Percentiles rank a stretch among this genome's conserved stretches.
Conservation (phyloP, 768 basidiomycete species). For the Sarcodon sp. region DNA sequence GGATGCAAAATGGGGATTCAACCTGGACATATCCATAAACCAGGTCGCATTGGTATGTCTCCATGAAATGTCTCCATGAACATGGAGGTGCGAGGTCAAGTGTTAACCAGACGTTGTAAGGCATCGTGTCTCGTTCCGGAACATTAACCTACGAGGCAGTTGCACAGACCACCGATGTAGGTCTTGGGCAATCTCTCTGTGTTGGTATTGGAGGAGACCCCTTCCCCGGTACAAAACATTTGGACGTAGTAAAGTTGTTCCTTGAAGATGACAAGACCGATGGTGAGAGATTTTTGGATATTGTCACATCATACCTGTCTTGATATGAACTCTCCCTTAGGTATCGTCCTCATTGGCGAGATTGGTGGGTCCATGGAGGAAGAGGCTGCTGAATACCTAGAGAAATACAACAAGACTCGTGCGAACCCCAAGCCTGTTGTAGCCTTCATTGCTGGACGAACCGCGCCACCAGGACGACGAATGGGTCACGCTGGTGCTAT, state of each 20-base stretch:
- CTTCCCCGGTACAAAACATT: conserved; percentile 90
- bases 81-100: background rate
- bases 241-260: conserved; percentile 94
- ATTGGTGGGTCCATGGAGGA: conserved; percentile 99
- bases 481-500: conserved; percentile 99
- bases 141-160: conserved; percentile 98
- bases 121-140: conserved; percentile 91
- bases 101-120: conserved; percentile 21
- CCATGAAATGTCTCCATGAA: background rate
- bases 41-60: conserved; percentile 81
- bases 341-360: conserved; percentile 97
- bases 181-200: conserved; percentile 92
- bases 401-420: conserved; percentile 84
- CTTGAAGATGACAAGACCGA: conserved; percentile 89
- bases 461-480: conserved; percentile 93
- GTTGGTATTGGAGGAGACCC: conserved; percentile 97
- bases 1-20: conserved; percentile 99
- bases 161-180: conserved; percentile 90
- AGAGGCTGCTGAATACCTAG: conserved; percentile 94
- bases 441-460: conserved; percentile 95
- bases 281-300: conserved; percentile 32
- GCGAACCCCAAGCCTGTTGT: conserved; percentile 88
- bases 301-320: background rate
- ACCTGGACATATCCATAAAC: conserved; percentile 94
- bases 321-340: conserved; percentile 21